Evolutionary conservation across 495 filamentous ascomycete species (phyloP).

Genomic region (Monascus purpureus): DNA sequence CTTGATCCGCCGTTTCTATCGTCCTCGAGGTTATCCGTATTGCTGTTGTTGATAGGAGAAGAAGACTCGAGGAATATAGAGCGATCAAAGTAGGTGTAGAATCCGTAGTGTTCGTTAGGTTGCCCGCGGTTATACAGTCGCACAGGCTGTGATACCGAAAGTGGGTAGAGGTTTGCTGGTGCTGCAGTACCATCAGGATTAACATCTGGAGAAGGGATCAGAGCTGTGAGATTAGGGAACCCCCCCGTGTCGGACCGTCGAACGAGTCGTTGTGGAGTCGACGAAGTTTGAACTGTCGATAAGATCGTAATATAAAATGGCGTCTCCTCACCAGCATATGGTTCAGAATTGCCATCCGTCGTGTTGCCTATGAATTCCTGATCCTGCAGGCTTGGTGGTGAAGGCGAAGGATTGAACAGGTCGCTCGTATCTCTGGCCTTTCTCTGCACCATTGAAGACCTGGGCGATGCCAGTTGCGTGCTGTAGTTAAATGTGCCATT

Average conservation of each 20-base stretch:
- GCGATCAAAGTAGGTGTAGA: slow-evolving; percentile 85
- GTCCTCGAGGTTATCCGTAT: slow-evolving; percentile 21
- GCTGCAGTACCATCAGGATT: slow-evolving; percentile 57
- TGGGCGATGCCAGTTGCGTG: slow-evolving; percentile 2
- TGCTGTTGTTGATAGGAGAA: slow-evolving; percentile 19
- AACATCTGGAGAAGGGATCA: slow-evolving; percentile 46
- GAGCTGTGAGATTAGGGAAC: slow-evolving; percentile 34
- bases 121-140: slow-evolving; percentile 73
- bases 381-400: slow-evolving; percentile 51
- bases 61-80: slow-evolving; percentile 61
- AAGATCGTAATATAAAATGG: slow-evolving; percentile 38
- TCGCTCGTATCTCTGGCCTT: neutral
- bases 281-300: slow-evolving; percentile 14
- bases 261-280: slow-evolving; percentile 7
- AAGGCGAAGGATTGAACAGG: slow-evolving; percentile 42
- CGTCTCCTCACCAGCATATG: slow-evolving; percentile 36
- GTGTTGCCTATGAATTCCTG: slow-evolving; percentile 70
- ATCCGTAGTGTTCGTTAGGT: slow-evolving; percentile 77
- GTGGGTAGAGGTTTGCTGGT: slow-evolving; percentile 50
- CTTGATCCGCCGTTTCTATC: slow-evolving; percentile 54
- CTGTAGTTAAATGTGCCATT: slow-evolving; percentile 46
- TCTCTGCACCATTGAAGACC: neutral
- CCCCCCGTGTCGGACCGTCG: slow-evolving; percentile 12
- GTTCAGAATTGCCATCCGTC: slow-evolving; percentile 55
- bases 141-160: slow-evolving; percentile 61